Percentiles rank a stretch among this genome's conserved stretches.
Conservation (phyloP, 2,329 filamentous ascomycete genomes). For the Aspergillus quadricinctus region DNA sequence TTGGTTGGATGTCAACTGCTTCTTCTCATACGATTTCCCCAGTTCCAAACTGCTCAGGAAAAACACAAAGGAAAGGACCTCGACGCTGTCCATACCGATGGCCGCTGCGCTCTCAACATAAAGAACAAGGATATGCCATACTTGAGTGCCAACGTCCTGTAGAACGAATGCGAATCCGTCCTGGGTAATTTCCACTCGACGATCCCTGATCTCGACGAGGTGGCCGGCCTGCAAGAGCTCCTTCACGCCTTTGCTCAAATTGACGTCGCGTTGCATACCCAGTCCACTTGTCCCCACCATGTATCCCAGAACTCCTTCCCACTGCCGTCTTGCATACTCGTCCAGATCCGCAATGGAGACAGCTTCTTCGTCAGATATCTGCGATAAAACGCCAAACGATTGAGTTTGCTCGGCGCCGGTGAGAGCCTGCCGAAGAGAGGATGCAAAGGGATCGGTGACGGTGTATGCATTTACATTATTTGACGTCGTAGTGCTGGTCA, state of each 20-base stretch:
- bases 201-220: constrained; percentile 63
- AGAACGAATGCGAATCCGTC: constrained; percentile 91
- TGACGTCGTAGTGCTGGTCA: constrained; percentile 59
- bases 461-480: constrained; percentile 66
- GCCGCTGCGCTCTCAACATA: constrained; percentile 82
- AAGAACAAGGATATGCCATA: constrained; percentile 90
- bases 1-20: constrained; percentile 75
- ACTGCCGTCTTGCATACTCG: constrained; percentile 78
- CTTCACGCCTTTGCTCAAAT: constrained; percentile 74
- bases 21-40: constrained; percentile 83
- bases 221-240: constrained; percentile 74
- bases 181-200: constrained; percentile 73
- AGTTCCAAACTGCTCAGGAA: constrained; percentile 90
- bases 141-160: constrained; percentile 92
- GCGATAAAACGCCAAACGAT: constrained; percentile 85
- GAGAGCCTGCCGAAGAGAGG: constrained; percentile 77
- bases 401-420: constrained; percentile 81
- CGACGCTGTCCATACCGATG: constrained; percentile 77
- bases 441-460: constrained; percentile 76
- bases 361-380: constrained; percentile 56
- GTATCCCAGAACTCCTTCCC: constrained; percentile 94
- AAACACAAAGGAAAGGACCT: constrained; percentile 94
- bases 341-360: constrained; percentile 73
- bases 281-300: constrained; percentile 64
- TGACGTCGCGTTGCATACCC: constrained; percentile 44